Base-by-base conservation (phyloP, 2,329 filamentous ascomycete species). In the Aspergillus brunneoviolaceus region DNA sequence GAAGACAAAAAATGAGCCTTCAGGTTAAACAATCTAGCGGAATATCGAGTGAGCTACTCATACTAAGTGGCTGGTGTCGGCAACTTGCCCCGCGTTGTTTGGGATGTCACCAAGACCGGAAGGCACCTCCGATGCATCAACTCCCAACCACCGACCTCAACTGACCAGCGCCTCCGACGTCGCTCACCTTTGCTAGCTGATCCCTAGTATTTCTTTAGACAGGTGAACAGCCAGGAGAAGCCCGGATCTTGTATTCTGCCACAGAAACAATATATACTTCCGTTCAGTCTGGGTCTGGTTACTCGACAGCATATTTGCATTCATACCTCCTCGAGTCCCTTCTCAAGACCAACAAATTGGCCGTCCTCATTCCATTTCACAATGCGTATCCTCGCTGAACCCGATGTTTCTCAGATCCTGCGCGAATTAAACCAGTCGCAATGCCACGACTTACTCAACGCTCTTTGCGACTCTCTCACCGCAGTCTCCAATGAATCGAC, bases 321-420 rank as follows among this genome's bases (percentile, higher is more conserved):
- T 9, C 27, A 27, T 27, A 27, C 27, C 2, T 35, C 33, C 10
- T 11, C 2, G 11, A 35, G 14, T 14, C 33, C 5, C 14, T 11
- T 16, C 33, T 3, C 33, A 10, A 16, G 2, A 35, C 11, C 33
- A 12, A 35, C 2, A 12, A 2, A 35, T 5, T 16, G 1, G 12
- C 33, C 10, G 14, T 16, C 33, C 19, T 45, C 58, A 27, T 7
- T 47, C 5, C 21, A 23, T 3, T 19, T 5, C 25, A 69, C 51
- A 21, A 76, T 76, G 74, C 71, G 74, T 48, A 64, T 76, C 27
- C 65, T 76, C 49, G 66, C 73, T 14, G 74, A 76, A 55, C 68
- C 71, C 35, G 63, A 70, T 11, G 70, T 78, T 35, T 65, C 69
- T 35, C 68, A 67, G 7, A 67, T 77, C 47, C 73, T 78, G 35